A percentile compares a stretch with the other conserved stretches of the same genome.
These are phyloP conservation scores for Haplographium delicatum DNA, from an alignment of 495 filamentous ascomycete species.

Conservation along the genomic window DNA sequence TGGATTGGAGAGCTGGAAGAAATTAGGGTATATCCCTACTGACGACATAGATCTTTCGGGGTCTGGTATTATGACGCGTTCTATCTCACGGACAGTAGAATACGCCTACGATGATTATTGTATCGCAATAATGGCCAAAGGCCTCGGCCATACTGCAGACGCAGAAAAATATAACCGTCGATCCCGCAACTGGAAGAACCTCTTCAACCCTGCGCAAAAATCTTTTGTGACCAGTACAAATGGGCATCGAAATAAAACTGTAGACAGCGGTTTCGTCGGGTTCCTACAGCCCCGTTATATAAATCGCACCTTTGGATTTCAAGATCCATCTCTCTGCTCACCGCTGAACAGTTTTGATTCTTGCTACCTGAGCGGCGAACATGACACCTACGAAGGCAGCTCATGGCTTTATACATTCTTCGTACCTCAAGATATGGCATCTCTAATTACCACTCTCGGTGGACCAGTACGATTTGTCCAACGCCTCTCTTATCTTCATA, in stretches of 20 bases:
- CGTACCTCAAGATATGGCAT: slow-evolving; percentile 65
- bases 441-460: slow-evolving; percentile 54
- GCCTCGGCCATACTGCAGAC: slow-evolving; percentile 47
- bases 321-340: slow-evolving; percentile 65
- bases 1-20: slow-evolving; percentile 53
- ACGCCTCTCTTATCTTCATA: slow-evolving; percentile 63
- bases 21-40: slow-evolving; percentile 61
- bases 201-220: slow-evolving; percentile 59
- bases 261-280: slow-evolving; percentile 56
- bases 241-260: neutral
- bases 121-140: slow-evolving; percentile 58
- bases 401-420: slow-evolving; percentile 70
- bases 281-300: slow-evolving; percentile 54
- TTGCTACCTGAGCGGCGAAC: slow-evolving; percentile 57
- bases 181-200: slow-evolving; percentile 61
- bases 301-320: slow-evolving; percentile 49
- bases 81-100: slow-evolving; percentile 67
- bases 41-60: slow-evolving; percentile 67
- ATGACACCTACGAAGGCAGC: slow-evolving; percentile 68
- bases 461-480: slow-evolving; percentile 51
- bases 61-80: slow-evolving; percentile 62
- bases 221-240: slow-evolving; percentile 51
- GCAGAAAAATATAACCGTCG: slow-evolving; percentile 56
- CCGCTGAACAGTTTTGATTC: slow-evolving; percentile 32
- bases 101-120: slow-evolving; percentile 78